These are phyloP conservation scores for Ascochyta rabiei DNA, from an alignment of 2,329 filamentous ascomycete genomes.

Conservation along the genomic window DNA sequence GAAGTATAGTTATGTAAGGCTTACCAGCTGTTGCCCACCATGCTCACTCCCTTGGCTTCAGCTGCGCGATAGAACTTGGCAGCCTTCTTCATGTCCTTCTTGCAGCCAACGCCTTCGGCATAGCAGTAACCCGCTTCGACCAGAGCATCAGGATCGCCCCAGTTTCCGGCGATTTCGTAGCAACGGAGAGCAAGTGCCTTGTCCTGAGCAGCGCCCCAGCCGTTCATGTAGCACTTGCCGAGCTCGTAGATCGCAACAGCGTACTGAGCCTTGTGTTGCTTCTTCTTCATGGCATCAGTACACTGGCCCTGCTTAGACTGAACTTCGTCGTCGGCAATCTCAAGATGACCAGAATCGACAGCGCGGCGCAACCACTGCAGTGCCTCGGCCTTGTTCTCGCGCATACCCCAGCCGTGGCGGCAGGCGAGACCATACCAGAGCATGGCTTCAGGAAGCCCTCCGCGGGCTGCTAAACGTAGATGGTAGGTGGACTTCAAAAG, in stretches of 20 bases:
- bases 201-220: conserved; percentile 96
- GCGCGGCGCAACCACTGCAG: conserved; percentile 92
- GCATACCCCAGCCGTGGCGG: conserved; percentile 97
- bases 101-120: conserved; percentile 88
- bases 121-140: conserved; percentile 97
- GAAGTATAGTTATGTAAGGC: conserved; percentile 48
- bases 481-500: conserved; percentile 96
- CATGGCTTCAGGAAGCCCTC: conserved; percentile 91
- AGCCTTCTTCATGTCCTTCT: conserved; percentile 94
- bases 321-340: conserved; percentile 82
- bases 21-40: conserved; percentile 98
- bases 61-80: conserved; percentile 89
- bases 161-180: conserved; percentile 93
- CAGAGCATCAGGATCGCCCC: conserved; percentile 94
- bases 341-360: conserved; percentile 79
- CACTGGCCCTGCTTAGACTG: conserved; percentile 64
- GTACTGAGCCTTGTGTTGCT: conserved; percentile 89
- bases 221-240: conserved; percentile 96
- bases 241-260: conserved; percentile 95
- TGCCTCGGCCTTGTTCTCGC: conserved; percentile 85
- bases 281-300: conserved; percentile 71
- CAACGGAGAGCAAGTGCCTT: conserved; percentile 85
- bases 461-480: conserved; percentile 83
- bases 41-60: conserved; percentile 91
- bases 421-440: conserved; percentile 93